A percentile compares a stretch with the other conserved stretches of the same genome.
Conservation (phyloP, 2,329 filamentous ascomycete genomes). For the Cytospora chrysosperma region DNA sequence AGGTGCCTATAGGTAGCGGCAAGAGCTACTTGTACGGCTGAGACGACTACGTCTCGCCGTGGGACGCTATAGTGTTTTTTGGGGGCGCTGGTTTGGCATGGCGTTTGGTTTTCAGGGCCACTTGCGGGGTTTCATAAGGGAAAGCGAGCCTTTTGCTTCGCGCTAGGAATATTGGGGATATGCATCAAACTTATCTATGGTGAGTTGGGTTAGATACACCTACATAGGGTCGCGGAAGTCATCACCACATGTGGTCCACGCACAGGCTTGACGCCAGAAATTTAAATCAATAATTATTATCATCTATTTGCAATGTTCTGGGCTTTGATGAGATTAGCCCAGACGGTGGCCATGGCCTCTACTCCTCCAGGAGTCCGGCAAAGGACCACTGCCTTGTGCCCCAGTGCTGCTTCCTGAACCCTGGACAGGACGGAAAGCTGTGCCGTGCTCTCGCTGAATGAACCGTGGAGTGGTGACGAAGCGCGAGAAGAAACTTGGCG, state of each 20-base stretch:
- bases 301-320: background rate
- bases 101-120: background rate
- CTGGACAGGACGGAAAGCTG: conserved; percentile 48
- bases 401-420: conserved; percentile 42
- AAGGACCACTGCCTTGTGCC: conserved; percentile 44
- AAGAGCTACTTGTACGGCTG: conserved; percentile 39
- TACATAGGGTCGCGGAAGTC: background rate
- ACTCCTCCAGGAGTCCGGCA: conserved; percentile 64
- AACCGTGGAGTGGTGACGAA: conserved; percentile 57
- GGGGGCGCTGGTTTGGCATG: background rate
- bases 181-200: background rate
- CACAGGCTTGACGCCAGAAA: conserved; percentile 19
- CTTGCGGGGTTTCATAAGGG: background rate
- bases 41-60: background rate
- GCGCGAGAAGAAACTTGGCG: conserved; percentile 68
- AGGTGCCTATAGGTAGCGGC: conserved; percentile 37
- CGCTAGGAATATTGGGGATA: background rate
- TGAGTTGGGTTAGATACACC: background rate
- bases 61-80: background rate
- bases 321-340: conserved; percentile 41
- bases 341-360: conserved; percentile 63
- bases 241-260: conserved; percentile 1
- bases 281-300: conserved; percentile 14
- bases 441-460: conserved; percentile 59
- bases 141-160: conserved; percentile 4